Evolutionary conservation across 2,329 filamentous ascomycete species (phyloP).

Genomic region (Phaeoacremonium minimum): DNA sequence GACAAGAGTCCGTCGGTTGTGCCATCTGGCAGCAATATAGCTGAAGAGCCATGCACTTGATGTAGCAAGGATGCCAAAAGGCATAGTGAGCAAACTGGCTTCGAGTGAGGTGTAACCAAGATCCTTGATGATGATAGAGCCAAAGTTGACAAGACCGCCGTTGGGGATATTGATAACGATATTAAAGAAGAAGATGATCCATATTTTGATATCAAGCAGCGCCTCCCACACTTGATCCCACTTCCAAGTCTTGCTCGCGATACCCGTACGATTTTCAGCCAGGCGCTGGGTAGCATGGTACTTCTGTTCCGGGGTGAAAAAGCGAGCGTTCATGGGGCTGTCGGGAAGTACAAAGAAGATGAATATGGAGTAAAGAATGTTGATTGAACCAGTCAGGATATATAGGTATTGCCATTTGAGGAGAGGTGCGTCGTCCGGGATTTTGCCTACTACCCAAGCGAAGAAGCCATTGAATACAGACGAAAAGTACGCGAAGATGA

Average conservation of each 20-base stretch:
- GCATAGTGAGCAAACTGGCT: conserved; percentile 8
- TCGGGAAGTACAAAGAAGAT: conserved; percentile 24
- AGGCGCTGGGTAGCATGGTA: conserved; percentile 23
- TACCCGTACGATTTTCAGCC: conserved; percentile 30
- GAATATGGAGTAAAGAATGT: conserved; percentile 19
- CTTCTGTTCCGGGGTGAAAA: conserved; percentile 21
- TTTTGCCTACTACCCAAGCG: conserved; percentile 25
- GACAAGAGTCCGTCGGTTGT: conserved; percentile 5
- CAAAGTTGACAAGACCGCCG: conserved; percentile 17
- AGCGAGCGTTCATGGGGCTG: conserved; percentile 27
- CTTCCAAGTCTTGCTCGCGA: conserved; percentile 20
- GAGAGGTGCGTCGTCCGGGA: conserved; percentile 7
- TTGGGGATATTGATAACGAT: conserved; percentile 22
- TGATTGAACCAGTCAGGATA: conserved; percentile 23
- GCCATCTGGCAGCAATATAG: conserved; percentile 5
- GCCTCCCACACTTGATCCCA: conserved; percentile 21
- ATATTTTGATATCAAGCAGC: conserved; percentile 16
- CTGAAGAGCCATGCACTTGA: conserved; percentile 8
- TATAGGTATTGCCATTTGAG: conserved; percentile 21
- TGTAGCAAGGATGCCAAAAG: conserved; percentile 7
- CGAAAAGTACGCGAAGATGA: conserved; percentile 28
- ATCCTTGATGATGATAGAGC: conserved; percentile 6
- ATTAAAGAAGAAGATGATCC: conserved; percentile 20
- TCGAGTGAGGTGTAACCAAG: conserved; percentile 8
- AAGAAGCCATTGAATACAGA: conserved; percentile 38